These are phyloP conservation scores for Middelhovenomyces tepae DNA, from an alignment of 805 yeast genomes.

Conservation along the genomic window DNA sequence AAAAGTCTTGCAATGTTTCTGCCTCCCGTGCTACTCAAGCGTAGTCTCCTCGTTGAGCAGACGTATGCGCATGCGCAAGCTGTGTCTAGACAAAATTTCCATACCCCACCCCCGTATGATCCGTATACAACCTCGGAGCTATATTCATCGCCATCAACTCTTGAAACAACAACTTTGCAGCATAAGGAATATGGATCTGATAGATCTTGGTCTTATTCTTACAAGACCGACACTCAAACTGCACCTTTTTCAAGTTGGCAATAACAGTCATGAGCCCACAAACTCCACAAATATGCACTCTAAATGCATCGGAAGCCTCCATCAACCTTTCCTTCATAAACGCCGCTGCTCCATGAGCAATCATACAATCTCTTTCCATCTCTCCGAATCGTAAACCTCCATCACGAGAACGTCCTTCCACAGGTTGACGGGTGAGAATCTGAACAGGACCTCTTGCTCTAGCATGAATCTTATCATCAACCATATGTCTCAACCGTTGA, in stretches of 20 bases:
- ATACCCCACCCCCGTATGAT: slow-evolving; percentile 59
- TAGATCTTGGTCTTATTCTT: slow-evolving; percentile 96
- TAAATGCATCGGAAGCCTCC: slow-evolving; percentile 98
- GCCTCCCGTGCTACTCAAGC: too few species aligned
- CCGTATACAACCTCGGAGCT: slow-evolving; percentile 95
- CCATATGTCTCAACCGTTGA: slow-evolving; percentile 98
- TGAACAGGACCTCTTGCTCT: slow-evolving; percentile 99
- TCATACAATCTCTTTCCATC: slow-evolving; percentile 99
- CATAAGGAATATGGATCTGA: slow-evolving; percentile 96
- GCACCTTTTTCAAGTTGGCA: slow-evolving; percentile 94
- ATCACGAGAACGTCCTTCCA: slow-evolving; percentile 98
- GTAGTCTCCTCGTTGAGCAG: too few species aligned
- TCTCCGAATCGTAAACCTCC: slow-evolving; percentile 99
- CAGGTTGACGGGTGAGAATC: slow-evolving; percentile 96
- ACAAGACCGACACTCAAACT: slow-evolving; percentile 97
- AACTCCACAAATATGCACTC: slow-evolving; percentile 96
- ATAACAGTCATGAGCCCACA: slow-evolving; percentile 98
- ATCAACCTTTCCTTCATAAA: slow-evolving; percentile 94
- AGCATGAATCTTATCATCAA: slow-evolving; percentile 97
- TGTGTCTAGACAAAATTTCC: too few species aligned
- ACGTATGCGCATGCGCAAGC: too few species aligned
- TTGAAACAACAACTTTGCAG: slow-evolving; percentile 96
- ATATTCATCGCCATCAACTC: slow-evolving; percentile 99
- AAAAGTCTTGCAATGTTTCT: too few species aligned
- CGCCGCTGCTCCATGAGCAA: slow-evolving; percentile 99